phyloP scores from a whole-genome alignment of 2,329 filamentous ascomycete genomes.

The Sporothrix phasma region DNA sequence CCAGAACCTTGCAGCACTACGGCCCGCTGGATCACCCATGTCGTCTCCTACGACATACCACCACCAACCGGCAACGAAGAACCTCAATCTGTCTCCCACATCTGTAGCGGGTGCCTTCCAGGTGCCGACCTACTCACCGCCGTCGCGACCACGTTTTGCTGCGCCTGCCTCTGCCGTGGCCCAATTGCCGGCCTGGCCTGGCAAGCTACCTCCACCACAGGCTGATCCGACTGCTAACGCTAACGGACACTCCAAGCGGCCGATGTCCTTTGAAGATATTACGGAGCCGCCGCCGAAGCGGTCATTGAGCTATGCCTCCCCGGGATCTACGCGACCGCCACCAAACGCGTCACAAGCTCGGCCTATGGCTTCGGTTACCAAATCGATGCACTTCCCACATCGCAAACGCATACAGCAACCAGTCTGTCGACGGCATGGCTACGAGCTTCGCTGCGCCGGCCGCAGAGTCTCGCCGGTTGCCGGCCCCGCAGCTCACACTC shows the following conservation, averaged over 20 bases:
- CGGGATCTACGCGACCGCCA: not conserved
- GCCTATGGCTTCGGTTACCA: no score
- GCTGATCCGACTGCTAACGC: conserved; percentile 22
- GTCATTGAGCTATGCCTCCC: conserved; percentile 24
- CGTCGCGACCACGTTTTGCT: not conserved
- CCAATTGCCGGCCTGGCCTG: not conserved
- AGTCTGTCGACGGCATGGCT: not conserved
- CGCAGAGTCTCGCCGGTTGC: conserved; percentile 41
- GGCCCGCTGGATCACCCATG: conserved; percentile 24
- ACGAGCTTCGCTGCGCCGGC: not conserved
- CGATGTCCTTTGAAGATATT: conserved; percentile 37
- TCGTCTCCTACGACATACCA: conserved; percentile 37
- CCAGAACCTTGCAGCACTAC: conserved; percentile 29
- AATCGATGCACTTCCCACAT: no score
- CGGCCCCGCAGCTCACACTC: conserved; percentile 61
- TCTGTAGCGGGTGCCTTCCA: not conserved
- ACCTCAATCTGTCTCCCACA: not conserved
- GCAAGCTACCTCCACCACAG: not conserved
- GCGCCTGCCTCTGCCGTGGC: not conserved
- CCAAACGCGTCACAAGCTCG: not conserved
- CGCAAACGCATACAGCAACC: not conserved
- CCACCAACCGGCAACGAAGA: conserved; percentile 19
- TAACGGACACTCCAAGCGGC: conserved; percentile 39
- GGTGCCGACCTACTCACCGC: not conserved
- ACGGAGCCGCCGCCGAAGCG: conserved; percentile 48